phyloP scores from a whole-genome alignment of 2,329 filamentous ascomycete species.

The Trichoderma koningii region DNA sequence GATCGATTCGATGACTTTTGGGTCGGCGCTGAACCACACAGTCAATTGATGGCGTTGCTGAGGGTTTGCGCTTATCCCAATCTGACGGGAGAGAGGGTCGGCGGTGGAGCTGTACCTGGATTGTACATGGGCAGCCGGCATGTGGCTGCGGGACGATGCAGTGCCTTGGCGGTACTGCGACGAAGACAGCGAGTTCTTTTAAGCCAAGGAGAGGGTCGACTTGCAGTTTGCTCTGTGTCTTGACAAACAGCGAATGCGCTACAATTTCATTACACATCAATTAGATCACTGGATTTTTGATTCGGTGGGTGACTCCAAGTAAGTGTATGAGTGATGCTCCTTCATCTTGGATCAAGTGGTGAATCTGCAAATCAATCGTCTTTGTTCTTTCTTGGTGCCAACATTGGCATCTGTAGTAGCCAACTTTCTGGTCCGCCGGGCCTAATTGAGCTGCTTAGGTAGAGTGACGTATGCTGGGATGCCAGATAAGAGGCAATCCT shows the following conservation, averaged over 20 bases:
- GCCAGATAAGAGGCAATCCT: neutral
- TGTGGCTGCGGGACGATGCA: conserved; percentile 9
- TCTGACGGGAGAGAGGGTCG: neutral
- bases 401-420: too few relatives aligned
- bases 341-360: too few relatives aligned
- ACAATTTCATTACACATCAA: neutral
- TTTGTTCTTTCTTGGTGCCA: too few relatives aligned
- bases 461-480: too few relatives aligned
- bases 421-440: too few relatives aligned
- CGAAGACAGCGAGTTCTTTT: neutral
- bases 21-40: conserved; percentile 17
- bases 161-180: conserved; percentile 7
- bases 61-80: conserved; percentile 23
- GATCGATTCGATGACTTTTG: neutral
- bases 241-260: neutral
- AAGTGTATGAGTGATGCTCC: too few relatives aligned
- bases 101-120: conserved; percentile 25
- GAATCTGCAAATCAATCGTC: too few relatives aligned
- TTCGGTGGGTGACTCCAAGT: neutral
- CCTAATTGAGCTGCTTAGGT: too few relatives aligned
- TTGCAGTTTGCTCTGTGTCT: too few relatives aligned
- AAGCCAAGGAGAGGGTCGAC: neutral
- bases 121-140: neutral
- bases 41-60: conserved; percentile 18
- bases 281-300: neutral